Evolutionary conservation across 2,329 filamentous ascomycete species (phyloP).

Genomic region (Microcyclospora tardicrescens): DNA sequence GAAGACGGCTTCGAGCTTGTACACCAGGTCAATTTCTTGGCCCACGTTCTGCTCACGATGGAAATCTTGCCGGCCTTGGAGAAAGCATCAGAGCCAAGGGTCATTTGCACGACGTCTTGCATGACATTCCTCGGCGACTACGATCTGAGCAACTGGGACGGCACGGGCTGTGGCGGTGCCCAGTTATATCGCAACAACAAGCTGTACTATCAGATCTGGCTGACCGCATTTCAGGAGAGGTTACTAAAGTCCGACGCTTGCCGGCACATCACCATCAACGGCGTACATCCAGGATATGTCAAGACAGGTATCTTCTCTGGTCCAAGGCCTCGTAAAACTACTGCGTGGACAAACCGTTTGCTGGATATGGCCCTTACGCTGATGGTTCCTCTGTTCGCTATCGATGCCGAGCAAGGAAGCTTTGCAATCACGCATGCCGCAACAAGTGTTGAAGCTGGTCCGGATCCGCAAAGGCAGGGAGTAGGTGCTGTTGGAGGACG

Average conservation of each 20-base stretch:
- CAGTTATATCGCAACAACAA: constrained; percentile 22
- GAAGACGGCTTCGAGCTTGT: constrained; percentile 19
- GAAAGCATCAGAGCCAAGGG: constrained; percentile 12
- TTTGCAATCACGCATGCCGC: constrained; percentile 13
- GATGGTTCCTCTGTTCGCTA: constrained; percentile 5
- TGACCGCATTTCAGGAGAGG: constrained; percentile 20
- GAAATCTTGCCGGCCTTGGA: constrained; percentile 17
- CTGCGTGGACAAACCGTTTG: no score
- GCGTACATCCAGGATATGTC: constrained; percentile 23
- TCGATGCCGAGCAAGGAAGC: constrained; percentile 15
- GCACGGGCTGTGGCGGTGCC: constrained; percentile 6
- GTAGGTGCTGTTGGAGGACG: not conserved
- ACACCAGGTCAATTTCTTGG: constrained; percentile 23
- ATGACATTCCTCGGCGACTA: constrained; percentile 1
- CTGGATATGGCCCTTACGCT: no score
- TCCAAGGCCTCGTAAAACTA: no score
- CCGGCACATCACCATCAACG: constrained; percentile 20
- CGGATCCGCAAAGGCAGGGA: constrained; percentile 2
- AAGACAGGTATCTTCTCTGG: constrained; percentile 21
- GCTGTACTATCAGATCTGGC: constrained; percentile 23
- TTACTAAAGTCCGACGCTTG: constrained; percentile 11
- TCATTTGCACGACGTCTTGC: constrained; percentile 8
- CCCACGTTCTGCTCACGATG: constrained; percentile 20
- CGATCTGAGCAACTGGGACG: constrained; percentile 14
- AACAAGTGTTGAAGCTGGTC: no score